Percentiles rank a stretch among this genome's conserved stretches.
Evolutionary conservation across 2,329 filamentous ascomycete genomes (phyloP).

Genomic region (Emergomyces orientalis): DNA sequence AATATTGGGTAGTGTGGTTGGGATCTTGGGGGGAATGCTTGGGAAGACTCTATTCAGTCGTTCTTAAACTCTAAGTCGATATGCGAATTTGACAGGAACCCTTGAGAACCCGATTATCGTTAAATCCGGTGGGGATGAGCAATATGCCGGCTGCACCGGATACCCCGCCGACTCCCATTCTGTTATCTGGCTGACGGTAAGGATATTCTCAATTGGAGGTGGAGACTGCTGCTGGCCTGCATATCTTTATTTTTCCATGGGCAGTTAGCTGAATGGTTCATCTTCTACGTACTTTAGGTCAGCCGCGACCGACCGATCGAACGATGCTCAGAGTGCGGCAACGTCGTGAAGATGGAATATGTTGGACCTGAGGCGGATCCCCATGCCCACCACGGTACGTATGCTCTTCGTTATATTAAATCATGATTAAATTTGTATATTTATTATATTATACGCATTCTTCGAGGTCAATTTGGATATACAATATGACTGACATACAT

Average conservation of each 20-base stretch:
- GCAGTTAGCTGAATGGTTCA: neutral
- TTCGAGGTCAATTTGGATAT: neutral
- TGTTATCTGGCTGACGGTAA: conserved; percentile 82
- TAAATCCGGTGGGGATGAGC: conserved; percentile 87
- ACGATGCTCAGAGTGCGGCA: conserved; percentile 94
- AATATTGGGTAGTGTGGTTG: neutral
- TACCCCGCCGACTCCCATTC: conserved; percentile 84
- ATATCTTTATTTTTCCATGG: neutral
- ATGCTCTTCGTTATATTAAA: neutral
- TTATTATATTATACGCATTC: neutral
- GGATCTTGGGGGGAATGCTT: neutral
- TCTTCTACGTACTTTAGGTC: conserved; percentile 41
- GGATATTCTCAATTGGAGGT: conserved; percentile 27
- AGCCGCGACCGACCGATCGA: conserved; percentile 82
- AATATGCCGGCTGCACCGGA: conserved; percentile 94
- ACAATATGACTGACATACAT: conserved; percentile 10
- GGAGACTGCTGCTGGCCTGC: too few species aligned
- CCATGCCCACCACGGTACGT: conserved; percentile 43
- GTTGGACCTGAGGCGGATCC: conserved; percentile 68
- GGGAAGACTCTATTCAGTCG: neutral
- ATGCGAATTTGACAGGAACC: conserved; percentile 53
- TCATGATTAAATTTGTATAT: neutral
- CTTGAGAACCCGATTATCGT: conserved; percentile 83
- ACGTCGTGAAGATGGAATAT: conserved; percentile 97
- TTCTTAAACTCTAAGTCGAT: neutral